Evolutionary conservation across 2,329 filamentous ascomycete species (phyloP).

Genomic region (Venturia pyrina): DNA sequence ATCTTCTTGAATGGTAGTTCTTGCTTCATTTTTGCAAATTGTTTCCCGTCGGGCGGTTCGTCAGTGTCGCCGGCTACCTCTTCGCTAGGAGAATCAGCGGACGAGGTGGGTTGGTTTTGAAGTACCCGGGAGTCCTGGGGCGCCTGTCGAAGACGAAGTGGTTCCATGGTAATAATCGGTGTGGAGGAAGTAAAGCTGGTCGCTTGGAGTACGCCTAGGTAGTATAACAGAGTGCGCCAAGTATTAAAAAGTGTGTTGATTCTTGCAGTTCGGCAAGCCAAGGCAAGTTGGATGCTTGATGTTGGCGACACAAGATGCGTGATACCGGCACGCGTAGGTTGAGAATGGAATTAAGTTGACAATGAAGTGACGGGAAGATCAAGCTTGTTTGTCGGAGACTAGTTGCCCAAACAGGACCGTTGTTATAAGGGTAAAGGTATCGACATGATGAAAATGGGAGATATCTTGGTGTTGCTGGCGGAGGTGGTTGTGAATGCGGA

Average conservation of each 20-base stretch:
- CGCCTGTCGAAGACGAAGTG: constrained; percentile 3
- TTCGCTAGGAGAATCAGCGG: constrained; percentile 25
- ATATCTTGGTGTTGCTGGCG: background rate
- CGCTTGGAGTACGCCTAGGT: background rate
- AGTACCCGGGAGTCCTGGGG: constrained; percentile 10
- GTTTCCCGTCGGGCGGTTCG: constrained; percentile 67
- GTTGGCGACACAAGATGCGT: background rate
- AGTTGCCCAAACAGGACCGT: background rate
- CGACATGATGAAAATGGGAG: background rate
- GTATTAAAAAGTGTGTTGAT: background rate
- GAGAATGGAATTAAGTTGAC: background rate
- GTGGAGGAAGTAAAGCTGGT: background rate
- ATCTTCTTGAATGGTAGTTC: constrained; percentile 40
- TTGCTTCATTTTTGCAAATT: constrained; percentile 27
- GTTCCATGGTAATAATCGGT: background rate
- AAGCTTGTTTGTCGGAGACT: background rate
- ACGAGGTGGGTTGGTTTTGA: constrained; percentile 13
- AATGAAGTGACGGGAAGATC: background rate
- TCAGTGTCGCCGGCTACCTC: constrained; percentile 70
- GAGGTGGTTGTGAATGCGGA: background rate
- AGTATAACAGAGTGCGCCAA: background rate
- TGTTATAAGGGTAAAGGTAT: background rate
- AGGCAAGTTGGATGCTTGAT: constrained; percentile 4
- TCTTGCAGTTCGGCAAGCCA: constrained; percentile 3
- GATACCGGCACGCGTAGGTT: background rate